Percentiles rank a stretch among this genome's conserved stretches.
Conservation (phyloP, 129 eudicot genomes). For the Arctium lappa region DNA sequence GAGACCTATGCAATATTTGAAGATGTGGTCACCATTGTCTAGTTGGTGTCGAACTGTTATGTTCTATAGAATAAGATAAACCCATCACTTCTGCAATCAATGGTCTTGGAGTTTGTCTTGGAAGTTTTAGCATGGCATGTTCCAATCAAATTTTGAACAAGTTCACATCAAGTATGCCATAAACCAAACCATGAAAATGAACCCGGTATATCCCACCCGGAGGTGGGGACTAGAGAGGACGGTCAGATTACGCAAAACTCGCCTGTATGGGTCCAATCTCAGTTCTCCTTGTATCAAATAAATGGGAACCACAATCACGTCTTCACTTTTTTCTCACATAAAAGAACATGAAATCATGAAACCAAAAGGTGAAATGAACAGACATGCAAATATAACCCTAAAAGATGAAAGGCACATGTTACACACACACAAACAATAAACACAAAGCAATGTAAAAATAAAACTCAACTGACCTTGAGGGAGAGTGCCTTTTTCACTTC, state of each 20-base stretch:
- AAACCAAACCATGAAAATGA: no score
- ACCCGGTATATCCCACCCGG: no score
- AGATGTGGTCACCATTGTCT: neutral
- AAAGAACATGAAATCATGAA: no score
- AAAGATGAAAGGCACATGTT: neutral
- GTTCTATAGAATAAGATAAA: neutral
- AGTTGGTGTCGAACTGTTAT: neutral
- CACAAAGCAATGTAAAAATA: neutral
- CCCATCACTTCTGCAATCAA: neutral
- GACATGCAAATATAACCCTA: no score
- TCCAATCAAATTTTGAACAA: no score
- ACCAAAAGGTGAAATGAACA: no score
- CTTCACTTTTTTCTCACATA: neutral
- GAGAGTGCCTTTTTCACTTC: slow-evolving; percentile 78
- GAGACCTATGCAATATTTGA: slow-evolving; percentile 9
- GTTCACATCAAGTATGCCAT: no score
- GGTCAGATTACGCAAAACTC: no score
- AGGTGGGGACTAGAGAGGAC: no score
- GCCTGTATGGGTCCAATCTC: neutral
- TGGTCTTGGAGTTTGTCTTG: neutral
- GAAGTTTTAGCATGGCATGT: no score
- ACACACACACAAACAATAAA: no score
- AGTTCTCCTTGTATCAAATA: neutral
- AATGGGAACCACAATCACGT: neutral
- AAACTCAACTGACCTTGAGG: slow-evolving; percentile 61